Conservation (phyloP, 1,284 basidiomycete genomes). For the Microbotryum scabiosae region DNA sequence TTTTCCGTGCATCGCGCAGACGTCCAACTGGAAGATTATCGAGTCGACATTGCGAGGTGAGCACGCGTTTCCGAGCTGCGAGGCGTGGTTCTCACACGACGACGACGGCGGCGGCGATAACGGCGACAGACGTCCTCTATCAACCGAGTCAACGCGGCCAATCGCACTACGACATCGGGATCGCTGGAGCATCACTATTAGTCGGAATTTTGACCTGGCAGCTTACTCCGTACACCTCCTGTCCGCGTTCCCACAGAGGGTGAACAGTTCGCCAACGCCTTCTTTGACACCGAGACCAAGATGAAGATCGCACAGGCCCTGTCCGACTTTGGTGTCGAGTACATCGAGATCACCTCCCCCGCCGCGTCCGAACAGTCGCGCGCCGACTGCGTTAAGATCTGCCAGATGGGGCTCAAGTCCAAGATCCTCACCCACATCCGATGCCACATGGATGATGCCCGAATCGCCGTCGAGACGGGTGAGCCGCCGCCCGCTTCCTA, state of each 20-base stretch:
- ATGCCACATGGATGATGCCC: conserved; percentile 99
- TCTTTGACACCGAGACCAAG: conserved; percentile 99
- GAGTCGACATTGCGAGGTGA: conserved; percentile 88
- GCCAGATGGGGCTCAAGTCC: conserved; percentile 93
- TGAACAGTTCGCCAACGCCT: conserved; percentile 98
- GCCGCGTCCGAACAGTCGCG: conserved; percentile 96
- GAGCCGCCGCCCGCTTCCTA: conserved; percentile 31
- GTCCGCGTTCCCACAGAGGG: conserved; percentile 57
- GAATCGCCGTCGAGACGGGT: conserved; percentile 98
- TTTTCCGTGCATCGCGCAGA: conserved; percentile 22
- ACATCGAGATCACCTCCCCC: conserved; percentile 98
- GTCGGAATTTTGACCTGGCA: no score
- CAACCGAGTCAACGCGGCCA: no score
- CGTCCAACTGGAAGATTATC: conserved; percentile 60
- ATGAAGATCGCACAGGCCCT: conserved; percentile 95
- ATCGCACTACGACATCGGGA: no score
- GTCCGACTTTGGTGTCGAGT: conserved; percentile 97
- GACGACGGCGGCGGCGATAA: no score
- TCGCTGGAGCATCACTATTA: no score
- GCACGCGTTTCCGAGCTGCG: conserved; percentile 20
- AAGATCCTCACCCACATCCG: conserved; percentile 99
- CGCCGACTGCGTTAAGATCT: conserved; percentile 93
- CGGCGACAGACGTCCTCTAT: no score
- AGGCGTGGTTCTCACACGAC: no score
- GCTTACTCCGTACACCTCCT: no score